A percentile compares a stretch with the other conserved stretches of the same genome.
phyloP scores from a whole-genome alignment of 805 yeast species.

The Debaryomyces castellii region DNA sequence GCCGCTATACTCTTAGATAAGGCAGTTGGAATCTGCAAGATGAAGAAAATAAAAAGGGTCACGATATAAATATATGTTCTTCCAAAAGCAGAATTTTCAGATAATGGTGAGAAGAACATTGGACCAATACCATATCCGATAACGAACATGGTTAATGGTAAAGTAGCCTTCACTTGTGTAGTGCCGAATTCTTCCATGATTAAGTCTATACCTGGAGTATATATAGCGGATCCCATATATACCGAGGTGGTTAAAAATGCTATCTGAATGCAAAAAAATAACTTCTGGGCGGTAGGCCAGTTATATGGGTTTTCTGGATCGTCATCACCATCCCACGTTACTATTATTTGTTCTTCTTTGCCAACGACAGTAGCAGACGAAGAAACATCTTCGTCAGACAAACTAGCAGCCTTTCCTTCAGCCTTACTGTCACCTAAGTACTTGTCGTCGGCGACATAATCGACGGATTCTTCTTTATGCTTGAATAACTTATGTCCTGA shows the following conservation, averaged over 20 bases:
- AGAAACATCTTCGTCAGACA: neutral
- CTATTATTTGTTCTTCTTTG: conserved; percentile 7
- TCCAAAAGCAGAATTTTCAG: conserved; percentile 51
- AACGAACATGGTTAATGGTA: conserved; percentile 44
- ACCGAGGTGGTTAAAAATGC: conserved; percentile 45
- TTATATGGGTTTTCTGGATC: conserved; percentile 53
- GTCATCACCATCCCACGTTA: conserved; percentile 31
- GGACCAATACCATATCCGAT: conserved; percentile 65
- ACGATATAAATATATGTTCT: conserved; percentile 45
- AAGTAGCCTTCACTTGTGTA: conserved; percentile 38
- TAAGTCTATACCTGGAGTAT: conserved; percentile 48
- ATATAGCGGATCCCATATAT: conserved; percentile 52
- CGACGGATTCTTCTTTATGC: conserved; percentile 25
- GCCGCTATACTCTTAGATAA: conserved; percentile 46
- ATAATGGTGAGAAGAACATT: conserved; percentile 50
- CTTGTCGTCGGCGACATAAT: conserved; percentile 25
- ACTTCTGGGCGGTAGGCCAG: conserved; percentile 44
- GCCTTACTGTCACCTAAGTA: conserved; percentile 9
- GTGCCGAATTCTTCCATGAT: conserved; percentile 43
- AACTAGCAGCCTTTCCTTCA: neutral
- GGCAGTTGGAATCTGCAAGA: conserved; percentile 54
- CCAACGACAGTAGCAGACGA: neutral
- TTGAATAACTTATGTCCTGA: conserved; percentile 21
- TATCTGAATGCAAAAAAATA: conserved; percentile 32
- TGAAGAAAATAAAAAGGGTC: conserved; percentile 43